Base-by-base conservation (phyloP, 768 basidiomycete species). In the Auricularia sp. region DNA sequence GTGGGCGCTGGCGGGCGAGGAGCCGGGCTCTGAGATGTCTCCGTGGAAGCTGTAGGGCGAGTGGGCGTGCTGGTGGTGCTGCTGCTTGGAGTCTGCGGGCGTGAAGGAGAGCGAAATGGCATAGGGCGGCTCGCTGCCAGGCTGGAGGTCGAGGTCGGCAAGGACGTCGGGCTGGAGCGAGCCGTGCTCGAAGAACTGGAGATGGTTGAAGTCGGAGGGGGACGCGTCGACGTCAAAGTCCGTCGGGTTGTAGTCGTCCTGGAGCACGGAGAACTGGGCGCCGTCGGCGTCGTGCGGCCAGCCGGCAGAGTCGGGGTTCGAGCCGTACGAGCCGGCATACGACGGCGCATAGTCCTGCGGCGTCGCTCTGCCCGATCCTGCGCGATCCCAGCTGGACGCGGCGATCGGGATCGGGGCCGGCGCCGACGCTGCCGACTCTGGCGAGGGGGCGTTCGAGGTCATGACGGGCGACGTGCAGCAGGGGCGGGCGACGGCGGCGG, bases 171-270 rank as follows among this genome's bases (percentile, higher is more conserved):
- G 66, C 36, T 74, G 69, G 68, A 81, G 79, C 67, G 71, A 84
- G 11, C 81, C 81, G 69, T 69, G 67, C 70, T 86, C 82, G 73
- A 76, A 77, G 73, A 87, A 85, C 76, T 88, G 82, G 69, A 90
- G 79, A 11, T 85, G 79, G 34, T 59, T 59, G 29, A 33, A 59
- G 14, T 59, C 56, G 13, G 56, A 11, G 14, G 56, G 56, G 29
- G 56, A 59, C 14, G 56, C 56, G 47, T 51, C 47, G 3, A 76
- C 70, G 76, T 92, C 90, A 79, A 83, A 91, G 64, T 90, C 86
- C 35, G 82, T 74, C 3, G 90, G 89, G 72, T 91, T 84, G 81
- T 92, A 91, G 36, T 85, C 86, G 63, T 74, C 75, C 69, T 66
- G 71, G 68, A 73, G 73, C 67, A 67, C 72, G 58, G 74, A 73